Conservation (phyloP, 129 eudicot species). For the Flaveria robusta region DNA sequence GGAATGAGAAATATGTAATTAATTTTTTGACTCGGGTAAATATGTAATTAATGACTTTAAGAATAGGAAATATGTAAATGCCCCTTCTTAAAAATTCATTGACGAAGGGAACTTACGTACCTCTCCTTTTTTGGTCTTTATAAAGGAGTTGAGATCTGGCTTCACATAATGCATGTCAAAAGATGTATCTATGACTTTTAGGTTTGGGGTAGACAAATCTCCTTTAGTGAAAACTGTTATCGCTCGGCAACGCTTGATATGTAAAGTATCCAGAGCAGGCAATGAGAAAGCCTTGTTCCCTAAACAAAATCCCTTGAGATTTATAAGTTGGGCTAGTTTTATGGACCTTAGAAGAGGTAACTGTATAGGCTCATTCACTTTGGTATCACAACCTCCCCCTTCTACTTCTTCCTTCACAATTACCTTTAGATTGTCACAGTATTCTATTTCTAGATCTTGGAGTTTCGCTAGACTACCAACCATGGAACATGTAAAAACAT, state of each 20-base stretch:
- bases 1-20: no score
- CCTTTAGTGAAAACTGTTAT: background rate
- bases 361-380: background rate
- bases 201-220: background rate
- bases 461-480: background rate
- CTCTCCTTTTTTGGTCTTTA: background rate
- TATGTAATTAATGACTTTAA: no score
- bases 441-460: background rate
- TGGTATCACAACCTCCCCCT: background rate
- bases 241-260: background rate
- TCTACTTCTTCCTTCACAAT: background rate
- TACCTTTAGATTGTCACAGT: background rate
- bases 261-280: background rate
- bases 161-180: background rate
- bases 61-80: no score
- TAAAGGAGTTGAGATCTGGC: background rate
- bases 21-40: no score
- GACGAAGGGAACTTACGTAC: background rate
- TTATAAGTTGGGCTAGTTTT: background rate
- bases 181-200: background rate
- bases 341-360: background rate
- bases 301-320: background rate
- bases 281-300: background rate
- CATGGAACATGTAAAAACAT: slow-evolving; percentile 9
- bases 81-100: no score